Evolutionary conservation across 768 basidiomycete species (phyloP).

Genomic region (Hygrocybe punicea): DNA sequence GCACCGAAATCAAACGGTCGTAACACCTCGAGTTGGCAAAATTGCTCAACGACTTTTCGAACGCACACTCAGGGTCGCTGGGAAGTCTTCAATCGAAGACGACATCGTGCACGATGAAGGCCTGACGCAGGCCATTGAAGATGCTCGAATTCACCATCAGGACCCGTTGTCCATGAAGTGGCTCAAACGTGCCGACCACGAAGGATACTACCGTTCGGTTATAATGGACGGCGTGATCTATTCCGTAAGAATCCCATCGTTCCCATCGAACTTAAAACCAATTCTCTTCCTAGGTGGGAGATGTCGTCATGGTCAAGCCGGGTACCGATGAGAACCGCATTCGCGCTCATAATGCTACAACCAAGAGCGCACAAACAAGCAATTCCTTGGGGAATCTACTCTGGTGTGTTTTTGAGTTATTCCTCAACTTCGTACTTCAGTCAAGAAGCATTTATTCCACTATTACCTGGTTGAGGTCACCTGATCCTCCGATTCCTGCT

Average conservation of each 20-base stretch:
- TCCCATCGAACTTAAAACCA: neutral
- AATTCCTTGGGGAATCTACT: slow-evolving; percentile 56
- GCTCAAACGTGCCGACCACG: slow-evolving; percentile 20
- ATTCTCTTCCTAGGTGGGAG: slow-evolving; percentile 47
- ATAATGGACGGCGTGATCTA: slow-evolving; percentile 58
- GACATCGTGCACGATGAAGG: slow-evolving; percentile 31
- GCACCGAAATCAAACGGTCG: slow-evolving; percentile 33
- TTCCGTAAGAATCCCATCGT: slow-evolving; percentile 34
- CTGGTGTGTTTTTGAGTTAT: slow-evolving; percentile 46
- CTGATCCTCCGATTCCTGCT: neutral
- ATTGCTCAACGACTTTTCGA: slow-evolving; percentile 48
- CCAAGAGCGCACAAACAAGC: slow-evolving; percentile 42
- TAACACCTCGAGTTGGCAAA: slow-evolving; percentile 47
- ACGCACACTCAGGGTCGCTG: slow-evolving; percentile 42
- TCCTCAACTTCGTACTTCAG: neutral
- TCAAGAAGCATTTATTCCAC: neutral
- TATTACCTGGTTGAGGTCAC: neutral
- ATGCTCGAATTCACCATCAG: slow-evolving; percentile 27
- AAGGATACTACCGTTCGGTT: slow-evolving; percentile 43
- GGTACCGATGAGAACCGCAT: slow-evolving; percentile 46
- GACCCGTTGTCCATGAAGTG: slow-evolving; percentile 38
- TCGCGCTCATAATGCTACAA: slow-evolving; percentile 40
- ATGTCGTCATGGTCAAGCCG: slow-evolving; percentile 60
- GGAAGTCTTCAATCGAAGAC: slow-evolving; percentile 12
- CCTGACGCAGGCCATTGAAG: slow-evolving; percentile 26